Base-by-base conservation (phyloP, 371 early-diverging fungal genomes). In the Phascolomyces articulosus region DNA sequence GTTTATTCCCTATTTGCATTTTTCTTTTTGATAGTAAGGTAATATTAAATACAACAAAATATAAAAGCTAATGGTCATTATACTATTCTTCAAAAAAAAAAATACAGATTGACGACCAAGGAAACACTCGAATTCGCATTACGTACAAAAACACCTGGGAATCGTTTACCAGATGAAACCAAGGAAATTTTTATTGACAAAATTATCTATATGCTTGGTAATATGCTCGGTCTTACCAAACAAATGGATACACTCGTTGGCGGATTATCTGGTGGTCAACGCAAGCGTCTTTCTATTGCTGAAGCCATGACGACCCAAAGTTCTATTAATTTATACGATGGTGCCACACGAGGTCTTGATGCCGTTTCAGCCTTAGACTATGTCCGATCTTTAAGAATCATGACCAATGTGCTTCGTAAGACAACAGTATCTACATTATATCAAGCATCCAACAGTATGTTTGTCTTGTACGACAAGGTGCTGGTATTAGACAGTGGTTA, bases 321-420 rank as follows among this genome's bases (percentile, higher is more conserved):
- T 24, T 72, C 86, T 4, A 77, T 93, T 58, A 86, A 88, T 63
- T 84, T 92, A 66, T 89, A 93, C 84, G 95, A 96, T 69, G 92
- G 93, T 28, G 90, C 93, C 21, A 93, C 93, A 0, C 86, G 90
- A 63, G 96, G 96, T 58, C 78, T 97, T 20, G 98, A 97, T 81
- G 86, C 93, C 18, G 89, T 92, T 40, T 93, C 91, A n/a, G 94
- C 96, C 23, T 77, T 92, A 1, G 91, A 91, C 66, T 90, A 90
- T 55, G 77, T 87, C 18, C 78, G 85, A 53, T 85, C 87, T 13
- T 70, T 93, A 11, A 82, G 89, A 51, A 84, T 90, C 40, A 75
- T 87, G 66, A 87, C 89, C 24, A 83, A 88, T 62, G 67, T 85
- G n/a, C 67, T 82, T 55, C 79, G 87, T 24, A 86, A 82, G 55